Percentiles rank a stretch among this genome's conserved stretches.
Conservation (phyloP, 179 eudicot species). For the Heliamphora pulchella region DNA sequence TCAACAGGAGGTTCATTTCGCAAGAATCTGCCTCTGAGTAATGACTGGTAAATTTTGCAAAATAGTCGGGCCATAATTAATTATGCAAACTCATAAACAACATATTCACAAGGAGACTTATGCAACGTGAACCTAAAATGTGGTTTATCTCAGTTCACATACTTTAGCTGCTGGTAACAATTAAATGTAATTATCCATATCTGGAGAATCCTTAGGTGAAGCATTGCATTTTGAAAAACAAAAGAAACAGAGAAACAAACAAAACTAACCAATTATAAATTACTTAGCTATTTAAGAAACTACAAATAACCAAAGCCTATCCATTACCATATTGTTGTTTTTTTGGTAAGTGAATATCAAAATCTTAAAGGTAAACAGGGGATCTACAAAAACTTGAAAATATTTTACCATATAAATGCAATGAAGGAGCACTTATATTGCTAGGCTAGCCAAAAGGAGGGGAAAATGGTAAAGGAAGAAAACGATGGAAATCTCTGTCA, state of each 20-base stretch:
- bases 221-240: not conserved
- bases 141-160: not conserved
- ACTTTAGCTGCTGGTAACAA: not conserved
- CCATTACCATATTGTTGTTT: not conserved
- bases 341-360: not conserved
- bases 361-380: not conserved
- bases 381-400: not conserved
- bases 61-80: not conserved
- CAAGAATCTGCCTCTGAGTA: constrained; percentile 94
- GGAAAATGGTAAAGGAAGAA: not conserved
- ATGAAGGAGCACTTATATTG: not conserved
- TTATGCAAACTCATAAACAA: not conserved
- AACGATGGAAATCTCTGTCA: not conserved
- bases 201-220: not conserved
- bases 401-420: not conserved
- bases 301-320: not conserved
- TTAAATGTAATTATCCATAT: not conserved
- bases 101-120: not conserved
- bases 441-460: not conserved
- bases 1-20: constrained; percentile 71
- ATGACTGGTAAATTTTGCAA: constrained; percentile 45
- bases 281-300: no score
- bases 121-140: not conserved
- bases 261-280: no score
- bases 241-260: no score